These are phyloP conservation scores for Ceratocystis smalleyi DNA, from an alignment of 2,329 filamentous ascomycete genomes.

Conservation along the genomic window DNA sequence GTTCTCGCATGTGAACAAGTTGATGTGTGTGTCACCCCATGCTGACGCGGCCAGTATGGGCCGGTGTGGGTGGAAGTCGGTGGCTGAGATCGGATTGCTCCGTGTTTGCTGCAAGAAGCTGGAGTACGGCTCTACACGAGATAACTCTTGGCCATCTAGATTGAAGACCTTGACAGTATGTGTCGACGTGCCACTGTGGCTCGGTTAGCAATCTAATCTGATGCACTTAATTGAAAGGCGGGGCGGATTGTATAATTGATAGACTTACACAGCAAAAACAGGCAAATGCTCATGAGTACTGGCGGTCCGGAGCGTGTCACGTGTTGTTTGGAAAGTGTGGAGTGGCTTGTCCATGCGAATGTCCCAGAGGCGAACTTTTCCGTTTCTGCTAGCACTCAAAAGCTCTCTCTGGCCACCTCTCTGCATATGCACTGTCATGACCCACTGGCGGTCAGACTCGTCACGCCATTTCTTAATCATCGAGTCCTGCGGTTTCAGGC, in stretches of 20 bases:
- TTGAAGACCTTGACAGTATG: constrained; percentile 90
- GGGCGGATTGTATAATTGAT: not conserved
- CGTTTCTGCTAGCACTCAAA: constrained; percentile 77
- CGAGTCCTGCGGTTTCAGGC: constrained; percentile 64
- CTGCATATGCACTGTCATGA: constrained; percentile 93
- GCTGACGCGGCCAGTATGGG: constrained; percentile 82
- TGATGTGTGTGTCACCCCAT: constrained; percentile 76
- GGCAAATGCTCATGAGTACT: constrained; percentile 93
- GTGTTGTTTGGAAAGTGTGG: constrained; percentile 57
- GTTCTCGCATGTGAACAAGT: constrained; percentile 61
- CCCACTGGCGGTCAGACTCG: constrained; percentile 71
- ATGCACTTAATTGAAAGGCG: not conserved
- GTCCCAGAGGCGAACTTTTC: constrained; percentile 92
- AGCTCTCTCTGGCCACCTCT: constrained; percentile 85
- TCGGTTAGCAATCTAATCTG: constrained; percentile 3
- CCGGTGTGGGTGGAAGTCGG: constrained; percentile 87
- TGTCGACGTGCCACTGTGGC: constrained; percentile 61
- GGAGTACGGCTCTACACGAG: constrained; percentile 75
- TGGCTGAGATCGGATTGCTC: constrained; percentile 67
- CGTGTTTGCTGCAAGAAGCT: constrained; percentile 73
- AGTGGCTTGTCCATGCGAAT: constrained; percentile 72
- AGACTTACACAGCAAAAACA: constrained; percentile 77
- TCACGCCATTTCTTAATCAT: constrained; percentile 98
- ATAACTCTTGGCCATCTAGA: constrained; percentile 63
- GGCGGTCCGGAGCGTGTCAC: constrained; percentile 64